Conservation (phyloP, 2,329 filamentous ascomycete genomes). For the Phialocephala sp. region DNA sequence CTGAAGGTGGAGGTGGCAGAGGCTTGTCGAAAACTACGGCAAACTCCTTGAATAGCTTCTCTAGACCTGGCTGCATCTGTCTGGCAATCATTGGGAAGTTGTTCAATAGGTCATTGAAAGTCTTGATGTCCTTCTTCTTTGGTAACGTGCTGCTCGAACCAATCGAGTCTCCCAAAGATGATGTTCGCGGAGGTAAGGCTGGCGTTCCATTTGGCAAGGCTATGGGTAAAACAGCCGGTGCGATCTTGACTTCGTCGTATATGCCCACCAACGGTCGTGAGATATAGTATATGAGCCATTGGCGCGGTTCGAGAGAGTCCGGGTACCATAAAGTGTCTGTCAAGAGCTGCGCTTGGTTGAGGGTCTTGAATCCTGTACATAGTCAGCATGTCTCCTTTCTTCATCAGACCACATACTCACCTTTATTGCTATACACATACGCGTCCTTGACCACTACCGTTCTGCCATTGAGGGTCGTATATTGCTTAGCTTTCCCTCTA, state of each 20-base stretch:
- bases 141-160: constrained; percentile 47
- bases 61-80: constrained; percentile 92
- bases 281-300: constrained; percentile 98
- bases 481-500: constrained; percentile 92
- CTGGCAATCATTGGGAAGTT: constrained; percentile 94
- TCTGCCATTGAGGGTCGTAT: constrained; percentile 88
- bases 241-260: constrained; percentile 77
- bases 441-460: constrained; percentile 95
- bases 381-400: constrained; percentile 34
- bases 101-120: constrained; percentile 86
- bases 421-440: constrained; percentile 95
- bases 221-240: constrained; percentile 65
- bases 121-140: constrained; percentile 88
- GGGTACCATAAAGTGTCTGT: constrained; percentile 87
- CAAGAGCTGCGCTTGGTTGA: constrained; percentile 88
- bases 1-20: constrained; percentile 74
- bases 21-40: constrained; percentile 84
- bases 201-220: constrained; percentile 44
- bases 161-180: constrained; percentile 28
- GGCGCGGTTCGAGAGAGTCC: constrained; percentile 84
- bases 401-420: constrained; percentile 51
- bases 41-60: constrained; percentile 90
- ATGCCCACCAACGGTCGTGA: constrained; percentile 84
- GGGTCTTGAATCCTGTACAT: constrained; percentile 79
- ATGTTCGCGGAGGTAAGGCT: constrained; percentile 28